A percentile compares a stretch with the other conserved stretches of the same genome.
Evolutionary conservation across 1,139 yeast genomes (phyloP).

Genomic region (Suhomyces atakaporum): DNA sequence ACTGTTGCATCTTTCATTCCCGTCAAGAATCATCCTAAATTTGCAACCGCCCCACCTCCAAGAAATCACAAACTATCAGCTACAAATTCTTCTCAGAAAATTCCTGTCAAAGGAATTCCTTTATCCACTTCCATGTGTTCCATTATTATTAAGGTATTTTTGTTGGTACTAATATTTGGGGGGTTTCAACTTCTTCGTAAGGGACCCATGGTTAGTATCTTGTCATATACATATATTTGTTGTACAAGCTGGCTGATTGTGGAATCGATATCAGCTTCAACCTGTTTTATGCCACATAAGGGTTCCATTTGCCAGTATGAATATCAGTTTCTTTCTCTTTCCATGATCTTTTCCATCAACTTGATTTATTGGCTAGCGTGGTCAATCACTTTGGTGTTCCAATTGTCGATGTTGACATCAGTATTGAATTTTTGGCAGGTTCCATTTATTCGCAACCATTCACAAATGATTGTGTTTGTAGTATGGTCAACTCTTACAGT

Average conservation of each 20-base stretch:
- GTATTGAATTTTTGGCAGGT: slow-evolving; percentile 19
- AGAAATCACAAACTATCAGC: neutral
- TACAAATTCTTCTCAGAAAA: too few relatives aligned
- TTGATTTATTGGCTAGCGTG: slow-evolving; percentile 30
- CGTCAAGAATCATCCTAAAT: neutral
- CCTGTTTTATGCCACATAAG: slow-evolving; percentile 22
- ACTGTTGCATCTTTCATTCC: slow-evolving; percentile 5
- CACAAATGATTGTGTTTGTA: slow-evolving; percentile 13
- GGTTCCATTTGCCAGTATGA: slow-evolving; percentile 28
- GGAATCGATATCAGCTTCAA: slow-evolving; percentile 24
- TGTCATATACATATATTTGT: slow-evolving; percentile 22
- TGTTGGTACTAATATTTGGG: neutral
- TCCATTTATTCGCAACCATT: slow-evolving; percentile 11
- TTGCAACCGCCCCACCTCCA: neutral
- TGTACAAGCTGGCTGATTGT: slow-evolving; percentile 21
- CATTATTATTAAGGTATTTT: too few relatives aligned
- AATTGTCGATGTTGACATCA: slow-evolving; percentile 23
- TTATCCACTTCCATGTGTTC: neutral
- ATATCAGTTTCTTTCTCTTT: slow-evolving; percentile 20
- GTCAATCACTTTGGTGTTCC: slow-evolving; percentile 29
- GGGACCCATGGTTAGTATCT: slow-evolving; percentile 25
- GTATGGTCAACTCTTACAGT: slow-evolving; percentile 19
- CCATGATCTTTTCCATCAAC: slow-evolving; percentile 24
- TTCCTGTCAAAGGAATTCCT: neutral
- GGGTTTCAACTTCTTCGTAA: slow-evolving; percentile 11